These are phyloP conservation scores for Diaporthe citrichinensis DNA, from an alignment of 2,329 filamentous ascomycete genomes.

Conservation along the genomic window DNA sequence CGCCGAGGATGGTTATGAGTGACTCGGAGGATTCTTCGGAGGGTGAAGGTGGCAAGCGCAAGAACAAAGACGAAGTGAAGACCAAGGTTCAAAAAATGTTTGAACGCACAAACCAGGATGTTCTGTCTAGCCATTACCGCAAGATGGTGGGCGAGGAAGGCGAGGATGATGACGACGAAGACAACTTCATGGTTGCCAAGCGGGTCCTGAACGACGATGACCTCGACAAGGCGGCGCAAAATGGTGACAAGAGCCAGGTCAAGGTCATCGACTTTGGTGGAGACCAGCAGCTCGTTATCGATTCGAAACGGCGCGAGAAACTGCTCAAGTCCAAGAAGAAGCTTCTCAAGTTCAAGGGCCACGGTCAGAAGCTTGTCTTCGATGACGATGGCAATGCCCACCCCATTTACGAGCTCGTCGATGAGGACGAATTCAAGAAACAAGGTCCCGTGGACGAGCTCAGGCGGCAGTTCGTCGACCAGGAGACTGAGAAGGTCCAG, in stretches of 20 bases:
- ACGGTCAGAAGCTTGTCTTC: constrained; percentile 87
- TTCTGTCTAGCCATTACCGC: constrained; percentile 92
- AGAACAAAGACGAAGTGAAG: constrained; percentile 80
- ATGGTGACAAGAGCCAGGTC: constrained; percentile 58
- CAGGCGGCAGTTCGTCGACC: constrained; percentile 81
- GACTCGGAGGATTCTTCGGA: constrained; percentile 71
- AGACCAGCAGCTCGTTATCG: constrained; percentile 83
- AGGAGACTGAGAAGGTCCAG: constrained; percentile 79
- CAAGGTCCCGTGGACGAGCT: constrained; percentile 84
- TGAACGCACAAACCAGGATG: constrained; percentile 94
- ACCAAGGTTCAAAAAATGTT: constrained; percentile 99
- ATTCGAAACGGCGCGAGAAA: constrained; percentile 96
- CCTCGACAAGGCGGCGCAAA: constrained; percentile 64
- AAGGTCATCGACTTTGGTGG: constrained; percentile 78
- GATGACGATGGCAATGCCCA: constrained; percentile 92
- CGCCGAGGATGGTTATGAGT: constrained; percentile 76
- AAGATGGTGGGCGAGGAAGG: constrained; percentile 77
- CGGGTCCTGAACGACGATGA: constrained; percentile 83
- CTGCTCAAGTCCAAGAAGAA: constrained; percentile 96
- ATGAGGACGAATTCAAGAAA: constrained; percentile 83
- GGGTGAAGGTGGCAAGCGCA: constrained; percentile 62
- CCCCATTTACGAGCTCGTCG: constrained; percentile 88
- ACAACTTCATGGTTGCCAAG: constrained; percentile 91
- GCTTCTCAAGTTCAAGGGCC: constrained; percentile 89
- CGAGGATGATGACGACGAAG: constrained; percentile 71